These are phyloP conservation scores for Paspalum vaginatum DNA, from an alignment of 176 grass and related monocot genomes.

Conservation along the genomic window DNA sequence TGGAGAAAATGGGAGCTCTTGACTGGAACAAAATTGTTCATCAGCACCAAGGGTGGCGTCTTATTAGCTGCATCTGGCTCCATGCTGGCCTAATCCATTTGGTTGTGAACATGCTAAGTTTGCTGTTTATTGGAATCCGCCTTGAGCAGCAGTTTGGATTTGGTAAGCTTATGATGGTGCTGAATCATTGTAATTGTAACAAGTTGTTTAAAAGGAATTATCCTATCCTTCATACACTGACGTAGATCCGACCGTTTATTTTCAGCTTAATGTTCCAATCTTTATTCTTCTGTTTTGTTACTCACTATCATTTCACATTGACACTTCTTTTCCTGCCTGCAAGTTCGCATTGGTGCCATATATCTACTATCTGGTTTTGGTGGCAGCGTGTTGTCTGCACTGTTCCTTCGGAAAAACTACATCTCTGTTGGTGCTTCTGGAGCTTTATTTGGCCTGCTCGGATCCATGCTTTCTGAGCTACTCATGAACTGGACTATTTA, in stretches of 20 bases:
- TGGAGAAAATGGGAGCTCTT: slow-evolving; percentile 84
- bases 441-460: slow-evolving; percentile 92
- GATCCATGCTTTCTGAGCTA: slow-evolving; percentile 98
- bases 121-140: slow-evolving; percentile 92
- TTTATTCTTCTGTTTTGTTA: not conserved
- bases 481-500: slow-evolving; percentile 98
- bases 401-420: slow-evolving; percentile 62
- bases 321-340: slow-evolving; percentile 30
- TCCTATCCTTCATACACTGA: not conserved
- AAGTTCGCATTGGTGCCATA: slow-evolving; percentile 86
- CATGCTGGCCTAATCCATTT: slow-evolving; percentile 95
- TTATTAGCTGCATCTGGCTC: slow-evolving; percentile 79
- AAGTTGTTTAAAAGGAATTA: not conserved
- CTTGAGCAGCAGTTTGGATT: slow-evolving; percentile 97
- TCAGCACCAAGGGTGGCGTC: slow-evolving; percentile 85
- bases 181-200: not conserved
- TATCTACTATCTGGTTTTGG: slow-evolving; percentile 86
- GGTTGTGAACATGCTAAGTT: slow-evolving; percentile 91
- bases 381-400: slow-evolving; percentile 79
- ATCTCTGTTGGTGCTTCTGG: slow-evolving; percentile 89
- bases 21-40: slow-evolving; percentile 91
- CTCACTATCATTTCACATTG: slow-evolving; percentile 20
- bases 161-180: slow-evolving; percentile 54
- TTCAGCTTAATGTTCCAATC: not conserved
- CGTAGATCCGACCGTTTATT: not conserved